Base-by-base conservation (phyloP, 495 filamentous ascomycete species). In the Friedmanniomyces simplex region DNA sequence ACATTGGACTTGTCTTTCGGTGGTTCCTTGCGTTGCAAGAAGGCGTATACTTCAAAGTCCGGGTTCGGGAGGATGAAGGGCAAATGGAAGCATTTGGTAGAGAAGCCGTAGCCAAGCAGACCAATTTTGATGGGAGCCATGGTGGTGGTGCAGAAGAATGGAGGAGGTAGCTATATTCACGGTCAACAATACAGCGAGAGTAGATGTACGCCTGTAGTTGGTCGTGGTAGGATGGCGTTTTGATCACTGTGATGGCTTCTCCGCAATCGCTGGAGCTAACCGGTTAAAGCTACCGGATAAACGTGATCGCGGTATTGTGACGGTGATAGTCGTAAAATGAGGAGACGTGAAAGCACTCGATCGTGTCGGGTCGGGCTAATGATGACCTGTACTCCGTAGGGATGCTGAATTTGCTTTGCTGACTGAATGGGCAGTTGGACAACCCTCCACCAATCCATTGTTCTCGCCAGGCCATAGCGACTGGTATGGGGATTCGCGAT, bases 31-130 rank as follows among this genome's bases (percentile, higher is more conserved):
- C 89, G 85, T 72, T 95, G 89, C 48, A 91, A 80, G 62, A 95
- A 79, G 51, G 85, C 81, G 62, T 90, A 79, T 41, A 94, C 79
- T 14, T 76, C 79, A 58, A 91, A 74, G 32, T 79, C 72, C 25
- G 84, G 74, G 2, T 83, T 80, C 25, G 76, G 74, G 36, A 73
- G 69, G 67, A 95, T 84, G 72, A 90, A 87, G 57, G 89, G 89
- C 70, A 95, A 90, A 71, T 94, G 89, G 74, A 94, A 94, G 71
- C 83, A 71, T 66, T 91, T 91, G 63, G 89, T 87, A 39, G 88
- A 90, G 72, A 90, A 74, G 67, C 88, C 82, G 67, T 85, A 85
- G 59, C 82, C 82, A 55, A 85, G 72, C 39, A 85, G 50, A n/a
- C 56, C 56, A 28, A 58, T 36, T 47, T 47, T 58, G 47, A 58